Evolutionary conservation across 257 asterid genomes (phyloP), one percentile per base, ranked within the genome.

Genomic region (Thymus mandschuricus): DNA sequence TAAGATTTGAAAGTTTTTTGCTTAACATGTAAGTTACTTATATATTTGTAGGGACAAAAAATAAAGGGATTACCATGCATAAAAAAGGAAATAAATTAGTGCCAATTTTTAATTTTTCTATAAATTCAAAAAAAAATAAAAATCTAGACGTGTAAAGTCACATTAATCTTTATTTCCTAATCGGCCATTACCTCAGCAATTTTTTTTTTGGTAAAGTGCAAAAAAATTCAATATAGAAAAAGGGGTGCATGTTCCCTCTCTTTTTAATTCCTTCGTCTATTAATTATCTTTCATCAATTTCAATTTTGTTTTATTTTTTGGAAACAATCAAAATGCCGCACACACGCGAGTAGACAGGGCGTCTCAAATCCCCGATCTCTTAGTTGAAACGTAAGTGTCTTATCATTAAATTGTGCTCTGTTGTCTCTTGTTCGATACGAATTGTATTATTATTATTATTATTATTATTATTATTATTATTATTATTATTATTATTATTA

Each of bases 1-100:
- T 70, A 15, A 60, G 38, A 71, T 60, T 48, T 60, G 41, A 48
- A 34, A 27, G 60, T 50, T 68, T 50, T 68, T 71, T 71, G 40
- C 75, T 71, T 71, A 71, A 27, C 69, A 71, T 33, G 33, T 21
- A 71, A 71, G 75, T 71, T 49, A 21, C 21, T 21, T 21, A 70
- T 38, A 2, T n/a, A 12, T 57, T 55, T 43, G 64, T 15, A 27
- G 68, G 27, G 38, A 9, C 68, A 21, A 7, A 1, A 43, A 61
- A 44, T 21, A 29, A 38, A 7, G 41, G 35, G 12, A 3, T 11
- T 4, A 21, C 28, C 27, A 10, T 64, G 11, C 28, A 31, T 11
- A 15, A 28, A 12, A 31, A 11, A 31, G 30, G 31, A 10, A 28
- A 10, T 8, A 21, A 64, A 64, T 11, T 64, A 64, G 58, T 43